A percentile compares a stretch with the other conserved stretches of the same genome.
phyloP scores from a whole-genome alignment of 768 basidiomycete species.

The Mycena latifolia region DNA sequence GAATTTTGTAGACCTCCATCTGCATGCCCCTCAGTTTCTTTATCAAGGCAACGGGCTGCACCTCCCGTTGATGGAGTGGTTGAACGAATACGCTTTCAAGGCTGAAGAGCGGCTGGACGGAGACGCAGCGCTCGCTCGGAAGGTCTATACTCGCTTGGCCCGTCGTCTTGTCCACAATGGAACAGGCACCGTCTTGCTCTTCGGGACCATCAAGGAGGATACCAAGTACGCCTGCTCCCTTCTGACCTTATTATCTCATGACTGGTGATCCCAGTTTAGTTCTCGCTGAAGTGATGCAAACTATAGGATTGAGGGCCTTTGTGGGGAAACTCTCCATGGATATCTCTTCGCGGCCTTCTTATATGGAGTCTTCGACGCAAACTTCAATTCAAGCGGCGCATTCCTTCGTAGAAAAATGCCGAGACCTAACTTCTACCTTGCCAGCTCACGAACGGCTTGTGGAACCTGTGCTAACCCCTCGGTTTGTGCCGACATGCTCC shows the following conservation, averaged over 20 bases:
- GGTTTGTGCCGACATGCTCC: conserved; percentile 92
- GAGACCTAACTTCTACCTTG: conserved; percentile 51
- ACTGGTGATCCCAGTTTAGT: conserved; percentile 65
- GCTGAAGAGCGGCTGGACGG: conserved; percentile 83
- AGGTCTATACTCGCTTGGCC: conserved; percentile 78
- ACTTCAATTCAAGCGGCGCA: conserved; percentile 63
- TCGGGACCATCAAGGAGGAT: conserved; percentile 86
- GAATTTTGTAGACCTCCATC: conserved; percentile 85
- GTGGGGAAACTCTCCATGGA: conserved; percentile 96
- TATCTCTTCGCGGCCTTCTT: conserved; percentile 76
- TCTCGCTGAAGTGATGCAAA: conserved; percentile 80
- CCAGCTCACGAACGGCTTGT: conserved; percentile 66
- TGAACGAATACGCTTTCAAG: conserved; percentile 84
- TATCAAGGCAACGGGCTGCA: conserved; percentile 91
- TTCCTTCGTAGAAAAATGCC: conserved; percentile 69
- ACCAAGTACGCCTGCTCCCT: conserved; percentile 72
- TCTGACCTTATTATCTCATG: background rate
- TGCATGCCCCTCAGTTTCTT: conserved; percentile 91
- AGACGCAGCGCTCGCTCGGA: conserved; percentile 68
- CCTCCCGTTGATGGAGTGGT: conserved; percentile 87
- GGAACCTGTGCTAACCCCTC: conserved; percentile 88
- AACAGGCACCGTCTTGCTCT: conserved; percentile 82
- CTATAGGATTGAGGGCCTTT: conserved; percentile 79
- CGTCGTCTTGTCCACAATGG: conserved; percentile 77
- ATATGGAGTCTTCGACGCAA: conserved; percentile 70